Conservation (phyloP, 352 stramenopile genomes). For the Globisporangium viniferum region DNA sequence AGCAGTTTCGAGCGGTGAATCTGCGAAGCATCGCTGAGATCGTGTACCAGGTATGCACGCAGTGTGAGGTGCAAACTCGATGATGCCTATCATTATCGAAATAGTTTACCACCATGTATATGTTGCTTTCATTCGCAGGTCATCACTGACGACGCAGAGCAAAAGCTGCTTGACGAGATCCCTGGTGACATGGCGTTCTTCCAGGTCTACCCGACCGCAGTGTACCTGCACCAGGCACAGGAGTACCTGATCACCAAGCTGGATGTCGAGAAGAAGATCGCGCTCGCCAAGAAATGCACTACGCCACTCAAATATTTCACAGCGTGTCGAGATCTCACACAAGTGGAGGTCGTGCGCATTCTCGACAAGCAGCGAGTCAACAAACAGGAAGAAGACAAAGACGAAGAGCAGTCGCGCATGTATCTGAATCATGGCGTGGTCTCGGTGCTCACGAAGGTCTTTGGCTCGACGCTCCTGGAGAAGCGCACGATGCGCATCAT, state of each 20-base stretch:
- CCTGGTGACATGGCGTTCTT: conserved; percentile 88
- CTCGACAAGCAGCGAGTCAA: conserved; percentile 17
- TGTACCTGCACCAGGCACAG: conserved; percentile 90
- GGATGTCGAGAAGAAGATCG: conserved; percentile 66
- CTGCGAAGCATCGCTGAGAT: conserved; percentile 69
- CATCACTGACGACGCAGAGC: conserved; percentile 45
- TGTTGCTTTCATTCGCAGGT: conserved; percentile 23
- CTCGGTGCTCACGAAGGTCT: conserved; percentile 75
- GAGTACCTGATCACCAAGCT: conserved; percentile 90
- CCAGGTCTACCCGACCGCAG: conserved; percentile 88
- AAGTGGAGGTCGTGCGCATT: conserved; percentile 84
- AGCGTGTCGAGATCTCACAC: conserved; percentile 78
- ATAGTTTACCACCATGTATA: background rate
- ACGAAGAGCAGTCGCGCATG: conserved; percentile 11
- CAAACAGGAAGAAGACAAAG: background rate
- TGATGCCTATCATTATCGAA: background rate
- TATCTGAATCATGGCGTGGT: conserved; percentile 67
- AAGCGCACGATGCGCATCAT: conserved; percentile 77
- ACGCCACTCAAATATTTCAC: conserved; percentile 88
- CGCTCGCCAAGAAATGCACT: conserved; percentile 57
- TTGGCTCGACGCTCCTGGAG: conserved; percentile 83
- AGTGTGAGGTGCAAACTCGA: background rate
- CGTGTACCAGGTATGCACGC: conserved; percentile 38
- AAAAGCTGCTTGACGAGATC: conserved; percentile 81
- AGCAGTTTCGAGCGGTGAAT: conserved; percentile 51